Base-by-base conservation (phyloP, 1,139 yeast genomes). In the Protomyces arabidopsidicola region DNA sequence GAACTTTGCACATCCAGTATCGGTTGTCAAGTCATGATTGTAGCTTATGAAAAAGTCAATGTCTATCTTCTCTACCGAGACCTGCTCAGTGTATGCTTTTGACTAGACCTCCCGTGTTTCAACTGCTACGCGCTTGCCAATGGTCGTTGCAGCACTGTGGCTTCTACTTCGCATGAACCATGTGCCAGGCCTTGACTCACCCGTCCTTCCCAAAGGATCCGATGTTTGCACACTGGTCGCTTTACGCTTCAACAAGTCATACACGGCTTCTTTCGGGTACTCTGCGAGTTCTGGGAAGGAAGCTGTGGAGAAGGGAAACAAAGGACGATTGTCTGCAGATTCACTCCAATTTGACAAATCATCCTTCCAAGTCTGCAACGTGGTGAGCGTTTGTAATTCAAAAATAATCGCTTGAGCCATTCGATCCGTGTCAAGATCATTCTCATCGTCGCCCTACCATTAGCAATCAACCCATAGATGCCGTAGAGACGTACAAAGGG, bases 401-500 rank as follows among this genome's bases (percentile, higher is more conserved):
- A 53, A 20, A n/a, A 20, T 16, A 5, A 31, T 53, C 12, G 42
- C 45, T 14, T 36, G 31, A 4, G 45, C 39, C 27, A 22, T 22
- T 14, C 31, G 45, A 36, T 53, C 55, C 14, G 45, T 34, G 45
- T 53, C 55, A 24, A 53, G 55, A 50, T 50, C 53, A 50, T 50
- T 50, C 31, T 16, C 36, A 31, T 50, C 53, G 3, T 66, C 66
- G 54, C 68, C 66, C 48, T 42, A 10, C 1, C 4, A 12, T 42
- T 18, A 42, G 48, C 48, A 3, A 9, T 42, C 2, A 20, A 5
- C 6, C 24, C 27, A n/a, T n/a, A n/a, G 67, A 66, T 35, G 66
- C 64, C 50, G 63, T 66, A 20, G 60, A 64, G 42, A 65, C 65
- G 12, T 65, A 62, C 18, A 68, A 68, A 42, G 61, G 68, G 68